These are phyloP conservation scores for Sporothrix variecibatus DNA, from an alignment of 2,329 filamentous ascomycete genomes.

Conservation along the genomic window DNA sequence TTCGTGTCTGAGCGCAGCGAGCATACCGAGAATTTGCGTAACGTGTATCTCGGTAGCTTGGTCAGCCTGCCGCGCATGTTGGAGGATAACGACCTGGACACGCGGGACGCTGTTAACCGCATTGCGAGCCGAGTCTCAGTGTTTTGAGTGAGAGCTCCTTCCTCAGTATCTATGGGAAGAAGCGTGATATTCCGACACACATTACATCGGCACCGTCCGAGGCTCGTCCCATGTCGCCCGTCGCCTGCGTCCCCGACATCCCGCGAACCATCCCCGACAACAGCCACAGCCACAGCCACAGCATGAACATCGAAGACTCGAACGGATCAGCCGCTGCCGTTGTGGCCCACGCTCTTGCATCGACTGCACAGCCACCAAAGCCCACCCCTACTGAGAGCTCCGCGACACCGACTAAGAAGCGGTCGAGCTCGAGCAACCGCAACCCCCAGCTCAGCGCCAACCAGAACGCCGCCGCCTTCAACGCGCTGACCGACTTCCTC, in stretches of 20 bases:
- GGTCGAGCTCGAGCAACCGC: conserved; percentile 36
- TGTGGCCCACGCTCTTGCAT: conserved; percentile 22
- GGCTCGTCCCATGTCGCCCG: conserved; percentile 10
- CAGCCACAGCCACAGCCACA: neutral
- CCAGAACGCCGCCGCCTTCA: conserved; percentile 41
- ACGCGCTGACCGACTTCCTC: conserved; percentile 51
- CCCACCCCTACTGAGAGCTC: neutral
- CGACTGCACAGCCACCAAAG: neutral
- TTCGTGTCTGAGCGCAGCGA: conserved; percentile 63
- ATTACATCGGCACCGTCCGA: neutral
- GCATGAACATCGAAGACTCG: conserved; percentile 27
- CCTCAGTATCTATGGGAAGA: conserved; percentile 62
- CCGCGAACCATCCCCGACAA: conserved; percentile 15
- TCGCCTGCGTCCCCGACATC: conserved; percentile 27
- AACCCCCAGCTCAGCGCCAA: conserved; percentile 29
- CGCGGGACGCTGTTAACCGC: conserved; percentile 41
- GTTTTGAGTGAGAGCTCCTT: conserved; percentile 70
- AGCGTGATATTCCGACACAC: conserved; percentile 31
- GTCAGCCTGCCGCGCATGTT: conserved; percentile 52
- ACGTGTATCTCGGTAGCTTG: conserved; percentile 59
- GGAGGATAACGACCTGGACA: conserved; percentile 43
- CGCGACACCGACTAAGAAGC: conserved; percentile 31
- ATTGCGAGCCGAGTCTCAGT: conserved; percentile 61
- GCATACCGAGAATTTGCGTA: conserved; percentile 62
- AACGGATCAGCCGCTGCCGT: conserved; percentile 25